Percentiles rank a stretch among this genome's conserved stretches.
Conservation (phyloP, 495 filamentous ascomycete genomes). For the Immersiella caudata region DNA sequence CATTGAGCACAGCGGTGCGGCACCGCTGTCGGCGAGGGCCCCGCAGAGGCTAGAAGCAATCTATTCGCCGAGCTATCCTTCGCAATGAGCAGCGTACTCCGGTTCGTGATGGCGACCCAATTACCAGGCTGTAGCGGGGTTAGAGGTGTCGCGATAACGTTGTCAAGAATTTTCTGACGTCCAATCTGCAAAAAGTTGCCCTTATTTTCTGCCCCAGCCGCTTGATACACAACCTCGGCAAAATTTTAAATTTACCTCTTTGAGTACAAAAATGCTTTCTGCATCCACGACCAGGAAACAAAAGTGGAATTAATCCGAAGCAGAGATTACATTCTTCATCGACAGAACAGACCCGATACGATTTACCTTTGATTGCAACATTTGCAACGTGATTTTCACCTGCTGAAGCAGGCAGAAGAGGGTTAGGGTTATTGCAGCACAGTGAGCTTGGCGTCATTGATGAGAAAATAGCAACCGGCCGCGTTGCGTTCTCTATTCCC, state of each 20-base stretch:
- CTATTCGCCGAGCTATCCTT: not conserved
- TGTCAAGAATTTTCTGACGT: slow-evolving; percentile 45
- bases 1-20: slow-evolving; percentile 21
- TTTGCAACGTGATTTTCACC: not conserved
- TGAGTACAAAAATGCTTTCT: not conserved
- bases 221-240: slow-evolving; percentile 45
- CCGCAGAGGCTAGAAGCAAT: not conserved
- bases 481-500: too few species aligned
- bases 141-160: slow-evolving; percentile 8
- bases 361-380: not conserved
- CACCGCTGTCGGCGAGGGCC: not conserved
- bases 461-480: not conserved
- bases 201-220: slow-evolving; percentile 50
- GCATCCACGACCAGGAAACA: not conserved
- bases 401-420: not conserved
- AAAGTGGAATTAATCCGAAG: not conserved
- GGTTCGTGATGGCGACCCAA: not conserved
- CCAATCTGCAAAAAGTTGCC: slow-evolving; percentile 44
- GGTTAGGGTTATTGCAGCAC: not conserved
- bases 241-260: slow-evolving; percentile 13
- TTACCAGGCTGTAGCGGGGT: slow-evolving; percentile 15
- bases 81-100: not conserved
- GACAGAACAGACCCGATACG: not conserved
- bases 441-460: not conserved
- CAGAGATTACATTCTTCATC: not conserved